phyloP scores from a whole-genome alignment of 2,329 filamentous ascomycete species.

The Fusarium irregulare region DNA sequence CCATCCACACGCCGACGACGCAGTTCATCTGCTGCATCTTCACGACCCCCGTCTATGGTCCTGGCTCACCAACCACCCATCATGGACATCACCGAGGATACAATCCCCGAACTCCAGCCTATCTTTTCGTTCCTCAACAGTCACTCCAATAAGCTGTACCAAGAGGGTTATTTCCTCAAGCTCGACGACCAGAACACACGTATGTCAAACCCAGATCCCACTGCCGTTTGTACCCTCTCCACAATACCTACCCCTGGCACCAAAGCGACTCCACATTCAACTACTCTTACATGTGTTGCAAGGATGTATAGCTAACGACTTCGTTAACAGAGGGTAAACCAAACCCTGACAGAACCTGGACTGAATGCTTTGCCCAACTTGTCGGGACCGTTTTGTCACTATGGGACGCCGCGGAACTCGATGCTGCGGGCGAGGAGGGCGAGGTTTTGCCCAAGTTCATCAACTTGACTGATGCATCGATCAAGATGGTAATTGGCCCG shows the following conservation, averaged over 20 bases:
- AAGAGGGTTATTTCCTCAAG: constrained; percentile 98
- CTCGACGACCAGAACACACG: constrained; percentile 93
- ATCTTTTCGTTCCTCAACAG: constrained; percentile 95
- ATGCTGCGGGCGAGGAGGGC: constrained; percentile 84
- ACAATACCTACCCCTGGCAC: constrained; percentile 25
- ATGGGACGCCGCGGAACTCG: constrained; percentile 94
- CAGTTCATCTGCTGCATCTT: constrained; percentile 51
- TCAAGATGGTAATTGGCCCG: constrained; percentile 83
- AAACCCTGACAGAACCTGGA: constrained; percentile 88
- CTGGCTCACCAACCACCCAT: constrained; percentile 86
- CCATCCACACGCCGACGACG: constrained; percentile 59
- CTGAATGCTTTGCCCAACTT: constrained; percentile 95
- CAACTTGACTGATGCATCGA: constrained; percentile 95
- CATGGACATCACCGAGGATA: constrained; percentile 87
- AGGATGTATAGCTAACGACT: constrained; percentile 35
- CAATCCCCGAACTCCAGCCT: constrained; percentile 90
- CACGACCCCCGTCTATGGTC: constrained; percentile 85
- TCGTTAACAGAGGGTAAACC: constrained; percentile 78
- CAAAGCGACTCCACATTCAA: constrained; percentile 22
- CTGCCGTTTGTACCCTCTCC: constrained; percentile 43
- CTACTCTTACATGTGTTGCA: constrained; percentile 16
- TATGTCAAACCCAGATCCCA: constrained; percentile 59
- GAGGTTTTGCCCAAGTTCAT: constrained; percentile 93
- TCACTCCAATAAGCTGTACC: constrained; percentile 95
- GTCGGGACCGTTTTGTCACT: constrained; percentile 94